Evolutionary conservation across 495 filamentous ascomycete species (phyloP).

Genomic region (Articulospora tetracladia): DNA sequence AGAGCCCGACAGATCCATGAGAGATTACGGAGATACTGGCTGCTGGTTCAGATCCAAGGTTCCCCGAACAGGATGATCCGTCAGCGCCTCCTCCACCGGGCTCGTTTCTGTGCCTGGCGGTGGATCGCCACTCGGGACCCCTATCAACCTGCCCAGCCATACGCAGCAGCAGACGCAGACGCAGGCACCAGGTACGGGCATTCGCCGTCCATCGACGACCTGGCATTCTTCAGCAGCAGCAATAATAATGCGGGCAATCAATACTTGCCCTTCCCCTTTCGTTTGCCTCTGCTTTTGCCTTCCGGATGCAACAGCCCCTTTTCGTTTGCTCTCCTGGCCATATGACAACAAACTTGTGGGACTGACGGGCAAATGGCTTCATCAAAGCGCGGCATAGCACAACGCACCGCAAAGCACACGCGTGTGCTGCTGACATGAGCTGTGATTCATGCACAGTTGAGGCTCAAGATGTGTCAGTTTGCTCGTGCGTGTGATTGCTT

Average conservation of each 20-base stretch:
- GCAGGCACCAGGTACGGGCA: neutral
- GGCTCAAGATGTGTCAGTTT: neutral
- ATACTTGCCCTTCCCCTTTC: neutral
- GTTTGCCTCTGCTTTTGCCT: neutral
- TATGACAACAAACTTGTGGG: neutral
- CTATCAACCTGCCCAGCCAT: neutral
- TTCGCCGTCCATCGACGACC: neutral
- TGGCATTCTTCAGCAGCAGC: neutral
- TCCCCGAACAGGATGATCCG: neutral
- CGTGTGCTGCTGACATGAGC: neutral
- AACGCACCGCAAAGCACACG: neutral
- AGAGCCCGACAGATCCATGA: no score
- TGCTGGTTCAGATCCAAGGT: no score
- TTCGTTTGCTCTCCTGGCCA: no score
- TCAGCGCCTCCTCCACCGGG: neutral
- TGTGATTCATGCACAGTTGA: slow-evolving; percentile 1
- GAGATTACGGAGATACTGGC: no score
- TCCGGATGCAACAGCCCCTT: neutral
- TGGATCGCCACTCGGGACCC: neutral
- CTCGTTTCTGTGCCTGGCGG: neutral
- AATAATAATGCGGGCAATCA: neutral
- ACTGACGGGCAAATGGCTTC: neutral
- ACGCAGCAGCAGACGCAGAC: no score
- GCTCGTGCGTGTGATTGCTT: neutral
- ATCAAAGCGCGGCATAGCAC: neutral